Evolutionary conservation across 805 yeast species (phyloP), one percentile per base, ranked within the genome.

Genomic region (Kazachstania taianensis): DNA sequence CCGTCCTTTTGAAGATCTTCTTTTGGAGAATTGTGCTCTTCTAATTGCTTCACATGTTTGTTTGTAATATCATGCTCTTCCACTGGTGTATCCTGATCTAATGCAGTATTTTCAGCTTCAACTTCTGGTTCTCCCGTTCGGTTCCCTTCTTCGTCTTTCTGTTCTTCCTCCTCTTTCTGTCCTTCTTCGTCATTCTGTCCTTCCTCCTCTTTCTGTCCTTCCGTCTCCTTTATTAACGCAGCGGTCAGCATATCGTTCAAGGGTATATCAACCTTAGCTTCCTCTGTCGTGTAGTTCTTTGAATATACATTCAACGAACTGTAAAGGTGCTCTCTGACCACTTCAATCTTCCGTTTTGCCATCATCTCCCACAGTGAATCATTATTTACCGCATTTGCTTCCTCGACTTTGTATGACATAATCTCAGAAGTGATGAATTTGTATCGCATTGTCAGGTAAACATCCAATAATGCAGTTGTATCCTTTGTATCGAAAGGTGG

Each of bases 301-400:
- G 37, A 36, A 32, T 54, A 53, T 3, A 50, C 44, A 35, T 44
- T 50, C 4, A 57, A 17, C 0, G 62, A 49, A 33, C 47, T 52
- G 32, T 50, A 53, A 7, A 54, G 43, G 28, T 57, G 81, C 53
- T 87, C 96, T 53, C 98, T 69, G 39, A 84, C 74, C 4, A 83
- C 74, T 55, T 92, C 97, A 26, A 89, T 70, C 45, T 74, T 79
- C 44, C 94, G 66, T 47, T 85, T 86, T 38, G 87, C 37, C 37
- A 50, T 48, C 43, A 53, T 51, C 34, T 52, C 59, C 6, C 45
- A 33, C 20, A 49, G 38, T 3, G 56, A 42, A 7, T 48, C 50
- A 26, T 45, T 48, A 3, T 9, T n/a, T n/a, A n/a, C n/a, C 5
- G 27, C 12, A 16, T 9, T 23, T 4, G 43, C 17, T 24, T 48